phyloP scores from a whole-genome alignment of 2,329 filamentous ascomycete genomes.

The Epichloe aotearoae region DNA sequence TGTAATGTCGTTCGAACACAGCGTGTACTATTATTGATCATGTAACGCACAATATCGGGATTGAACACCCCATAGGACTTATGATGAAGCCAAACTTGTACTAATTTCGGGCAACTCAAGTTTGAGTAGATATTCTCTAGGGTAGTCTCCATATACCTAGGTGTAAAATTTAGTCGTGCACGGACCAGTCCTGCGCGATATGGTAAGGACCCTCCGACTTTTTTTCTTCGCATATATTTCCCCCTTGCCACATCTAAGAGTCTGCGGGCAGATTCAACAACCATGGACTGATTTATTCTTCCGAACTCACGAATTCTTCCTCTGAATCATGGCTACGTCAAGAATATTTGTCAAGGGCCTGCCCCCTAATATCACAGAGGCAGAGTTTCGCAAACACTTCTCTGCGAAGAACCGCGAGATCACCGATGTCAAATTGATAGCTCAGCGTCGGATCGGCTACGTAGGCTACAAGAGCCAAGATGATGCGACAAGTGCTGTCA shows the following conservation, averaged over 20 bases:
- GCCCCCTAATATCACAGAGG: conserved; percentile 67
- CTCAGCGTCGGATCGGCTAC: conserved; percentile 84
- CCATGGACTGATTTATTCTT: neutral
- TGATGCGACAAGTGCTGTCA: conserved; percentile 70
- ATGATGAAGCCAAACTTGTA: too few species aligned
- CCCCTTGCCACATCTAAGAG: neutral
- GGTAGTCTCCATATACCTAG: neutral
- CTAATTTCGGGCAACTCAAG: too few species aligned
- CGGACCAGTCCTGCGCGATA: conserved; percentile 10
- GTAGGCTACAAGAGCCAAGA: conserved; percentile 79
- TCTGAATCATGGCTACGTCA: conserved; percentile 42
- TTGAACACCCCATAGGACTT: too few species aligned
- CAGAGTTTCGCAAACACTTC: conserved; percentile 83
- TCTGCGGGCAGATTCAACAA: conserved; percentile 7
- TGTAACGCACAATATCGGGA: too few species aligned
- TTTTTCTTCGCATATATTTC: conserved; percentile 9
- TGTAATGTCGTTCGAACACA: too few species aligned
- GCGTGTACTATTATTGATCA: too few species aligned
- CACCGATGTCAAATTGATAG: conserved; percentile 86
- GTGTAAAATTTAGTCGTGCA: conserved; percentile 6
- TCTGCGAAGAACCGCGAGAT: conserved; percentile 56
- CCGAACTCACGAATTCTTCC: neutral
- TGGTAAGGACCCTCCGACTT: conserved; percentile 17
- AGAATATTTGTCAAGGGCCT: conserved; percentile 69
- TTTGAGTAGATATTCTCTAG: neutral